These are phyloP conservation scores for Termitomyces sp. DNA, from an alignment of 768 basidiomycete genomes.

Conservation along the genomic window DNA sequence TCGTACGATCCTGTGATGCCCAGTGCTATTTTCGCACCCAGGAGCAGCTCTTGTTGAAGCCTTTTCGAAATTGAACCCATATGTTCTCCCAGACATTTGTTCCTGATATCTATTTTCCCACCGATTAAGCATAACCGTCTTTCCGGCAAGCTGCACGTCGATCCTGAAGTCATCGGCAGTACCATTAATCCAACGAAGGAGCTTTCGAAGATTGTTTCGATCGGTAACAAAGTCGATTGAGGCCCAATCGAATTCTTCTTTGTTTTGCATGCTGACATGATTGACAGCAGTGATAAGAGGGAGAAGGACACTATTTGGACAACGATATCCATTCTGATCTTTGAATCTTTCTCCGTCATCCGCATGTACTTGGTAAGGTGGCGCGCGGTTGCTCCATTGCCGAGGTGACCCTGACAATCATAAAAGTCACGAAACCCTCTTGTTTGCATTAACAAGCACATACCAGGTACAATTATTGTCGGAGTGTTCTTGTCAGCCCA, in stretches of 20 bases:
- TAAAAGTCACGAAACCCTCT: not conserved
- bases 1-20: conserved; percentile 56
- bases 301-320: conserved; percentile 30
- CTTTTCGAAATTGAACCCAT: conserved; percentile 58
- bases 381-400: conserved; percentile 38
- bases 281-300: conserved; percentile 61
- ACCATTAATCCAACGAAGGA: conserved; percentile 50
- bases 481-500: conserved; percentile 39
- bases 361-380: conserved; percentile 47
- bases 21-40: conserved; percentile 45
- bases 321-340: conserved; percentile 55
- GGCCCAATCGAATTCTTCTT: conserved; percentile 33
- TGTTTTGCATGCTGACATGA: conserved; percentile 25
- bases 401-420: conserved; percentile 39
- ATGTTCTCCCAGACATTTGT: conserved; percentile 33
- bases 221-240: conserved; percentile 51
- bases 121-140: conserved; percentile 57
- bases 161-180: conserved; percentile 54
- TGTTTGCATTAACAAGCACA: conserved; percentile 3
- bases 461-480: conserved; percentile 49
- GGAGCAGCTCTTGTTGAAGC: conserved; percentile 40
- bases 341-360: conserved; percentile 45
- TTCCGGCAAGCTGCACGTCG: conserved; percentile 58
- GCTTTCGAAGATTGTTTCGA: conserved; percentile 59
- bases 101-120: conserved; percentile 41